Percentiles rank a stretch among this genome's conserved stretches.
These are phyloP conservation scores for Quercus tomentella DNA, from an alignment of 331 rosid genomes.

Conservation along the genomic window DNA sequence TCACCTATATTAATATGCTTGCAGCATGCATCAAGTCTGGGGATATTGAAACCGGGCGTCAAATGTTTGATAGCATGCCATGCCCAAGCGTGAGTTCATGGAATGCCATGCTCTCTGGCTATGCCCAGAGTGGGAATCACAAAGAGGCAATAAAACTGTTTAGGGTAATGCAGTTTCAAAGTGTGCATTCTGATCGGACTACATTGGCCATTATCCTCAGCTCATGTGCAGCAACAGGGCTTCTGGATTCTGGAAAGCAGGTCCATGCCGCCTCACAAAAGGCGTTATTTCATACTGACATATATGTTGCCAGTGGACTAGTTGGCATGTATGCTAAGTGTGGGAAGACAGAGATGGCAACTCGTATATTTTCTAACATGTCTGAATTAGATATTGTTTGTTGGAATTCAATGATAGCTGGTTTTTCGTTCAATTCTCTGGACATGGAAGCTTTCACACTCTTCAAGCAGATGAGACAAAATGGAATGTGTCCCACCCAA, in stretches of 20 bases:
- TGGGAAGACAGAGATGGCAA: slow-evolving; percentile 53
- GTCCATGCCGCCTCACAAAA: slow-evolving; percentile 57
- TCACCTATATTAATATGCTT: slow-evolving; percentile 63
- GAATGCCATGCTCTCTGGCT: slow-evolving; percentile 76
- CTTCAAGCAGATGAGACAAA: slow-evolving; percentile 49
- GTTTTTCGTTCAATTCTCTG: slow-evolving; percentile 56
- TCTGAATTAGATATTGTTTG: slow-evolving; percentile 62
- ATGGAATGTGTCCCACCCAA: slow-evolving; percentile 48
- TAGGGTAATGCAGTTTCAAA: slow-evolving; percentile 61
- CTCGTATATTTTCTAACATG: slow-evolving; percentile 41
- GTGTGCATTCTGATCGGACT: slow-evolving; percentile 52
- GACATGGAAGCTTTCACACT: slow-evolving; percentile 57
- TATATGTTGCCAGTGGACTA: slow-evolving; percentile 67
- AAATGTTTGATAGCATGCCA: slow-evolving; percentile 57
- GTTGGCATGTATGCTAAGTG: slow-evolving; percentile 68
- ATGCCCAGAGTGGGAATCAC: slow-evolving; percentile 50
- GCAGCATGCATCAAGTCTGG: slow-evolving; percentile 66
- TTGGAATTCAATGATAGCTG: slow-evolving; percentile 82
- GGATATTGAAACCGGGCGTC: slow-evolving; percentile 50
- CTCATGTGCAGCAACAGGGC: slow-evolving; percentile 60
- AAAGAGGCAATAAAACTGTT: slow-evolving; percentile 51
- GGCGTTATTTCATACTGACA: slow-evolving; percentile 38
- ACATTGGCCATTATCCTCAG: slow-evolving; percentile 66
- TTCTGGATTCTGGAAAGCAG: slow-evolving; percentile 55
- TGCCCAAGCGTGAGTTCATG: slow-evolving; percentile 65